Evolutionary conservation across 495 filamentous ascomycete genomes (phyloP).

Genomic region (Hypoxylon fuscum): DNA sequence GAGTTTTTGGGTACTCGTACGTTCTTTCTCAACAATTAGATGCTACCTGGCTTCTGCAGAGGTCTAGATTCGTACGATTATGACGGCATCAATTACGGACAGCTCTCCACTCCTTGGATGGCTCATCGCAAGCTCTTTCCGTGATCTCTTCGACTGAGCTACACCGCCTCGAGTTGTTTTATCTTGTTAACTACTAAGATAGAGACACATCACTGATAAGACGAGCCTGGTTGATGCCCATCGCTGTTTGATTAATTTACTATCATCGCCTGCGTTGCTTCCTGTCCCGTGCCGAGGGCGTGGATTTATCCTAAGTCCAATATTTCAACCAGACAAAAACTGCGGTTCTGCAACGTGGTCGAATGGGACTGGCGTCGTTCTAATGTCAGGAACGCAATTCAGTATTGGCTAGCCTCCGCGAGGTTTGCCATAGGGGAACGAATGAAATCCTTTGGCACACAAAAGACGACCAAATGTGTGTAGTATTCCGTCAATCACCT

Average conservation of each 20-base stretch:
- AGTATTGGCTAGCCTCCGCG: constrained; percentile 27
- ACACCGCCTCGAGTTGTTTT: constrained; percentile 29
- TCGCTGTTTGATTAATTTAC: constrained; percentile 36
- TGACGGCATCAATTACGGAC: constrained; percentile 32
- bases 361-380: constrained; percentile 32
- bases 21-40: constrained; percentile 14
- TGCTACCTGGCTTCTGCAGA: constrained; percentile 19
- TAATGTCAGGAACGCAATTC: constrained; percentile 16
- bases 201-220: constrained; percentile 26
- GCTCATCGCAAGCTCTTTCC: constrained; percentile 14
- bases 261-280: constrained; percentile 18
- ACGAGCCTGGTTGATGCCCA: constrained; percentile 33
- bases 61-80: constrained; percentile 31
- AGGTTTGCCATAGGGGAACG: constrained; percentile 12
- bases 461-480: constrained; percentile 16
- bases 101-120: constrained; percentile 2
- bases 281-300: constrained; percentile 10
- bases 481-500: constrained; percentile 10
- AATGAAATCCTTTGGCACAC: constrained; percentile 14
- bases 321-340: constrained; percentile 24
- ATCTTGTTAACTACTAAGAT: constrained; percentile 29
- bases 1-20: constrained; percentile 16
- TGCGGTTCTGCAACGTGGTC: constrained; percentile 35
- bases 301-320: constrained; percentile 9
- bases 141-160: constrained; percentile 11